Conservation (phyloP, 805 yeast genomes). For the Candida glaebosa region DNA sequence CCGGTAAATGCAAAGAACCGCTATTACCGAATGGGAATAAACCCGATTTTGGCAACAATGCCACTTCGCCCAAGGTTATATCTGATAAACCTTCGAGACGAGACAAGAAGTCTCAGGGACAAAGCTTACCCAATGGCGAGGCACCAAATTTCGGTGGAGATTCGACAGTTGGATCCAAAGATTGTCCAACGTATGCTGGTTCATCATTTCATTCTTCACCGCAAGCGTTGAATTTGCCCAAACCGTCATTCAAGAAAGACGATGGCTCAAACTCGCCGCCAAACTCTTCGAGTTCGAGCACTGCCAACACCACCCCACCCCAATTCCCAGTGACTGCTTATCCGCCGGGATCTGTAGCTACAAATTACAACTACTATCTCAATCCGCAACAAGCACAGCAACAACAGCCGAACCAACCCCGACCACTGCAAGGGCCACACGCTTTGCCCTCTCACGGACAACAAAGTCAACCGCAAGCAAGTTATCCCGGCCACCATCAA, state of each 20-base stretch:
- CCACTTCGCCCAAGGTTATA: slow-evolving; percentile 6
- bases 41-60: slow-evolving; percentile 22
- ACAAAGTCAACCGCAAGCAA: slow-evolving; percentile 1
- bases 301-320: slow-evolving; percentile 18
- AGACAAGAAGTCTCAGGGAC: slow-evolving; percentile 8
- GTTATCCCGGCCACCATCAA: slow-evolving; percentile 4
- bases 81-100: slow-evolving; percentile 8
- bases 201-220: slow-evolving; percentile 57
- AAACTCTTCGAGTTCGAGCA: slow-evolving; percentile 8
- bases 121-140: slow-evolving; percentile 24
- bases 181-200: slow-evolving; percentile 46
- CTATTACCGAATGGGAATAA: slow-evolving; percentile 28
- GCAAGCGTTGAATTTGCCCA: slow-evolving; percentile 52
- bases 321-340: slow-evolving; percentile 33
- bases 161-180: not conserved
- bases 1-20: slow-evolving; percentile 8
- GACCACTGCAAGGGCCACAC: not conserved
- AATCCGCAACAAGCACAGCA: slow-evolving; percentile 6
- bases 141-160: slow-evolving; percentile 19
- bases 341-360: slow-evolving; percentile 19
- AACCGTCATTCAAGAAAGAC: slow-evolving; percentile 44
- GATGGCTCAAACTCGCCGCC: slow-evolving; percentile 9
- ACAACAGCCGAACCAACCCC: slow-evolving; percentile 2
- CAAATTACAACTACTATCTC: slow-evolving; percentile 9
- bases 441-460: no score